Evolutionary conservation across 192 early-diverging fungal genomes (phyloP).

Genomic region (Entomortierella beljakovae): DNA sequence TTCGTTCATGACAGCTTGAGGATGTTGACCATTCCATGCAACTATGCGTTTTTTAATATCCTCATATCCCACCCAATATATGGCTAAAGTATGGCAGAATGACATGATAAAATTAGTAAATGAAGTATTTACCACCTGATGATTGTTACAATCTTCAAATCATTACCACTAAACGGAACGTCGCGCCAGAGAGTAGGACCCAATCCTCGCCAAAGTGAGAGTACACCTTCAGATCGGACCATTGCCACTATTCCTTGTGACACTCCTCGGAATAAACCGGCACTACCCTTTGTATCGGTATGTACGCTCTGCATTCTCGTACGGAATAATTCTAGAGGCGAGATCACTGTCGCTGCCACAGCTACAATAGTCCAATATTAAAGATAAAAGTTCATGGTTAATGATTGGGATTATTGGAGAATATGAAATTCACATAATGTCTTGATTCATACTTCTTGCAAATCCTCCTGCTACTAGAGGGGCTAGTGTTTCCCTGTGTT

Average conservation of each 20-base stretch:
- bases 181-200: constrained; percentile 93
- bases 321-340: constrained; percentile 91
- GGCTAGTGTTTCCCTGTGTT: constrained; percentile 39
- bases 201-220: constrained; percentile 87
- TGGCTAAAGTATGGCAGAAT: constrained; percentile 54
- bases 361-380: constrained; percentile 55
- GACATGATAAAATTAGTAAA: neutral
- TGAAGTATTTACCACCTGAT: neutral
- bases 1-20: constrained; percentile 50
- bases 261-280: constrained; percentile 62
- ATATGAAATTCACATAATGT: neutral
- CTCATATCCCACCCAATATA: constrained; percentile 97
- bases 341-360: constrained; percentile 79
- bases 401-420: too few relatives aligned
- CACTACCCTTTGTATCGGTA: constrained; percentile 64
- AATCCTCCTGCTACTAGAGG: constrained; percentile 74
- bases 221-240: constrained; percentile 67
- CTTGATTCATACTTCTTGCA: constrained; percentile 73
- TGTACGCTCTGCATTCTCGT: constrained; percentile 89
- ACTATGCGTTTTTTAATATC: constrained; percentile 65
- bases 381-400: constrained; percentile 14
- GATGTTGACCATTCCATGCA: constrained; percentile 19
- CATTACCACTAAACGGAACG: constrained; percentile 88
- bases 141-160: neutral
- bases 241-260: constrained; percentile 70